Evolutionary conservation across 2,329 filamentous ascomycete species (phyloP).

Genomic region (Diplodia mutila): DNA sequence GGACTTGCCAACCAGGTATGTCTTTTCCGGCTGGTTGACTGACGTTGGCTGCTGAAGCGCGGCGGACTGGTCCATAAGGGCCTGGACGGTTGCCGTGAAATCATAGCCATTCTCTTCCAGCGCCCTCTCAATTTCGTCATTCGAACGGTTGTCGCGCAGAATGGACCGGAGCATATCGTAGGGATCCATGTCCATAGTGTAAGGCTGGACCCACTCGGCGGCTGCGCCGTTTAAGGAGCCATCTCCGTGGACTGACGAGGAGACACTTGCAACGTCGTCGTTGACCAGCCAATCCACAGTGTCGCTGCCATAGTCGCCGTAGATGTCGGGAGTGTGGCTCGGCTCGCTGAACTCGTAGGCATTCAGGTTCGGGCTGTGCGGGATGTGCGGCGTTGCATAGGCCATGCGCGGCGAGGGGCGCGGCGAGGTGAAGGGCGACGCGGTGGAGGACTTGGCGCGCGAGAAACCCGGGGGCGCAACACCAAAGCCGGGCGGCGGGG

Average conservation of each 20-base stretch:
- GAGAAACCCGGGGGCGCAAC: constrained; percentile 73
- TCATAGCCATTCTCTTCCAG: constrained; percentile 90
- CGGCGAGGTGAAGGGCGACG: constrained; percentile 91
- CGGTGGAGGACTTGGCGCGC: constrained; percentile 74
- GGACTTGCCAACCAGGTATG: constrained; percentile 84
- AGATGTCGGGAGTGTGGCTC: constrained; percentile 79
- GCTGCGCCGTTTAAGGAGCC: constrained; percentile 78
- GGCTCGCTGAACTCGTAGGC: constrained; percentile 91
- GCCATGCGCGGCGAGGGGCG: constrained; percentile 89
- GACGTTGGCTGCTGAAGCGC: constrained; percentile 52
- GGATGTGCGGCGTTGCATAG: constrained; percentile 85
- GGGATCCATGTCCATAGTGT: constrained; percentile 89
- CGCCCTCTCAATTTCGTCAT: constrained; percentile 93
- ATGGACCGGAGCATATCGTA: constrained; percentile 98
- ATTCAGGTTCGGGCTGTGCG: constrained; percentile 90
- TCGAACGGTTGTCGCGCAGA: constrained; percentile 81
- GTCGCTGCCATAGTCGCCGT: constrained; percentile 88
- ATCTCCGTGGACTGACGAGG: constrained; percentile 71
- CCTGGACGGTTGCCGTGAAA: constrained; percentile 85
- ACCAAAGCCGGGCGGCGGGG: constrained; percentile 80
- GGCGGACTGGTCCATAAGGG: constrained; percentile 75
- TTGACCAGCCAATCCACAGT: constrained; percentile 96
- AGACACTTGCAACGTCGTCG: constrained; percentile 81
- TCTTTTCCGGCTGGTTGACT: constrained; percentile 60
- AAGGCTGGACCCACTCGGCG: constrained; percentile 72